Evolutionary conservation across 805 yeast genomes (phyloP).

Genomic region (Schizosaccharomyces cryophilus): DNA sequence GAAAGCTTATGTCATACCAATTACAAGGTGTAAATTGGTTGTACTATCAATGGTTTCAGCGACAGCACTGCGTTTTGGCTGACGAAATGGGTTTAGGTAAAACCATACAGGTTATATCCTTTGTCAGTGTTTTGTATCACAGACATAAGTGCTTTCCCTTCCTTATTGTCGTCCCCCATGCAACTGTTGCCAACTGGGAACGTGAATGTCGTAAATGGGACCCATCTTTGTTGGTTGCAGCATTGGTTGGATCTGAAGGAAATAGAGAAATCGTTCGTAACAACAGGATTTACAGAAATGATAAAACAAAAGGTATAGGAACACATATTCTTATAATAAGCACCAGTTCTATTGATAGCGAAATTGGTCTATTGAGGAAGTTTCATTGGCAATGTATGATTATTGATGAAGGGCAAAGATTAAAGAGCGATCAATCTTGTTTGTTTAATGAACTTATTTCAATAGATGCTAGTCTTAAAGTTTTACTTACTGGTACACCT

Average conservation of each 20-base stretch:
- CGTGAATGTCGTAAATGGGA: conserved; percentile 90
- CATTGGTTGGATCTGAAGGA: conserved; percentile 55
- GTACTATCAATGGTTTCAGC: conserved; percentile 7
- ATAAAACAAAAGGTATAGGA: not conserved
- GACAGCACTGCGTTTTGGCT: conserved; percentile 33
- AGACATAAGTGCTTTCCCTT: conserved; percentile 51
- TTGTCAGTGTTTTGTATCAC: conserved; percentile 69
- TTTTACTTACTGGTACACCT: conserved; percentile 85
- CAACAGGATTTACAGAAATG: not conserved
- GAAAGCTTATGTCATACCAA: conserved; percentile 7
- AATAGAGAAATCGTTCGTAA: conserved; percentile 9
- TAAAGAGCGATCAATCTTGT: conserved; percentile 29
- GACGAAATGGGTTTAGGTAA: conserved; percentile 51
- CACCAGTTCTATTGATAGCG: conserved; percentile 24
- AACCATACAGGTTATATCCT: conserved; percentile 67
- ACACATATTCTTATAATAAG: not conserved
- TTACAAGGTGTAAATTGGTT: conserved; percentile 9
- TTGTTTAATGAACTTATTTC: conserved; percentile 14
- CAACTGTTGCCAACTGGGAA: conserved; percentile 88
- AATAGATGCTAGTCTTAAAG: conserved; percentile 42
- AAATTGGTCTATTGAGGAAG: conserved; percentile 27
- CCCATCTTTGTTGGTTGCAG: conserved; percentile 71
- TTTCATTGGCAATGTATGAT: conserved; percentile 54
- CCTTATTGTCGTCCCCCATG: conserved; percentile 80
- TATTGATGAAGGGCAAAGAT: conserved; percentile 85